phyloP scores from a whole-genome alignment of 352 stramenopile genomes.

The Globisporangium perplexum region DNA sequence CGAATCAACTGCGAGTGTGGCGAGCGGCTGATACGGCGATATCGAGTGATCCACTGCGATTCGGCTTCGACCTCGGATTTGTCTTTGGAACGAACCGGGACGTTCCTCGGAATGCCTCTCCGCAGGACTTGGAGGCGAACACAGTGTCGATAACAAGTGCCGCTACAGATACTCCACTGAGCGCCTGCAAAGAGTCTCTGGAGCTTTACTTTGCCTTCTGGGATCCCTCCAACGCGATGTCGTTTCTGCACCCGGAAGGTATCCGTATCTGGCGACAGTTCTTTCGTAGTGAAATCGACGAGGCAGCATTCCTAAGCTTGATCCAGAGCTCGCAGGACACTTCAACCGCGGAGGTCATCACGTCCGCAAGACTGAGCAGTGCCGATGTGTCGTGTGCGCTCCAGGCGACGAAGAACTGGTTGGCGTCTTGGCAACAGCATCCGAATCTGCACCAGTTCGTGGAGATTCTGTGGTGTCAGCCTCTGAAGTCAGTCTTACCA shows the following conservation, averaged over 20 bases:
- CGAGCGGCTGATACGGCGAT: conserved; percentile 9
- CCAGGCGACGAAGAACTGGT: conserved; percentile 39
- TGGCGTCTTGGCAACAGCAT: conserved; percentile 47
- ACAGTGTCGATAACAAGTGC: conserved; percentile 9
- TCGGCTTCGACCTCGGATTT: conserved; percentile 36
- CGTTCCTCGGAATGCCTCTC: conserved; percentile 20
- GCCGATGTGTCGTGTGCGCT: conserved; percentile 27
- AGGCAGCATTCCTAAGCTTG: conserved; percentile 3
- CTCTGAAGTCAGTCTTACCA: conserved; percentile 1
- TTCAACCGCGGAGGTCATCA: background rate
- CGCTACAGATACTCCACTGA: conserved; percentile 9
- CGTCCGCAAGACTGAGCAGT: conserved; percentile 7
- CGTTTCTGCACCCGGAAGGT: conserved; percentile 31
- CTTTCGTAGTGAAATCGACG: conserved; percentile 8
- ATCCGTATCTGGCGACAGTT: conserved; percentile 23
- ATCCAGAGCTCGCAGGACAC: background rate
- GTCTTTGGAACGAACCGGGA: conserved; percentile 26
- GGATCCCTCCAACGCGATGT: conserved; percentile 24
- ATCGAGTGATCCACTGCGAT: conserved; percentile 26
- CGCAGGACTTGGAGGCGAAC: conserved; percentile 30
- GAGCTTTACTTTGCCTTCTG: conserved; percentile 34
- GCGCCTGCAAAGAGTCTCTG: conserved; percentile 23
- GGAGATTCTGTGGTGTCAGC: conserved; percentile 42
- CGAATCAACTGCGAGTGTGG: conserved; percentile 34
- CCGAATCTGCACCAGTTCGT: conserved; percentile 39